Evolutionary conservation across 2,329 filamentous ascomycete species (phyloP).

Genomic region (Epichloe elymi): DNA sequence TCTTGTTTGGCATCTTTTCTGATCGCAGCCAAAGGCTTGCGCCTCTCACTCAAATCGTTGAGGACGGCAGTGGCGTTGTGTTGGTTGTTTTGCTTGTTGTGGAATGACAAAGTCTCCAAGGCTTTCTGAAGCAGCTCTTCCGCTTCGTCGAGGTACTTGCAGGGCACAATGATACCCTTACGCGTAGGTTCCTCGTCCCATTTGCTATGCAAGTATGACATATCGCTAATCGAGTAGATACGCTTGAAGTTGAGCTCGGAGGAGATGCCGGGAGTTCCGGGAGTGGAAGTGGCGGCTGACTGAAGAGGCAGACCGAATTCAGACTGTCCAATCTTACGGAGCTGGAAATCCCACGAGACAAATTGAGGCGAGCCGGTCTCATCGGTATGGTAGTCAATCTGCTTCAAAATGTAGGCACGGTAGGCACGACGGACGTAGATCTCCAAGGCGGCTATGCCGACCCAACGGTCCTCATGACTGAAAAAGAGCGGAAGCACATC

Average conservation of each 20-base stretch:
- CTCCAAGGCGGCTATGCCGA: constrained; percentile 83
- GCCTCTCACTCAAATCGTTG: constrained; percentile 61
- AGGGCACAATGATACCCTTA: constrained; percentile 89
- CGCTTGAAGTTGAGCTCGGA: constrained; percentile 55
- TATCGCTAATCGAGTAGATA: constrained; percentile 89
- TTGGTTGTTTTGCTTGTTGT: constrained; percentile 42
- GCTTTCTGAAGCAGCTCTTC: constrained; percentile 78
- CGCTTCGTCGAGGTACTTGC: constrained; percentile 84
- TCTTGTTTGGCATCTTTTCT: constrained; percentile 29
- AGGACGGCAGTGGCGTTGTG: constrained; percentile 44
- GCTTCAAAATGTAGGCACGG: constrained; percentile 84
- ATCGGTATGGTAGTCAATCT: constrained; percentile 77
- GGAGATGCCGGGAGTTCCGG: constrained; percentile 53
- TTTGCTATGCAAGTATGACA: constrained; percentile 73
- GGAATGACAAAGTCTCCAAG: constrained; percentile 64
- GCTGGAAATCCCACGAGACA: constrained; percentile 89
- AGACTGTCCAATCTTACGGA: constrained; percentile 83
- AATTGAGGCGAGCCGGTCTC: constrained; percentile 57
- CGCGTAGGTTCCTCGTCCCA: constrained; percentile 64
- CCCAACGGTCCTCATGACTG: constrained; percentile 85
- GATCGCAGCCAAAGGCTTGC: constrained; percentile 31
- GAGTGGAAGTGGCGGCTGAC: constrained; percentile 71
- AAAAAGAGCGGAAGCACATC: constrained; percentile 95
- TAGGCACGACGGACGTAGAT: constrained; percentile 95
- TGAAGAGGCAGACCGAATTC: constrained; percentile 76